Conservation (phyloP, 2,329 filamentous ascomycete genomes). For the Sporothrix curviconia region DNA sequence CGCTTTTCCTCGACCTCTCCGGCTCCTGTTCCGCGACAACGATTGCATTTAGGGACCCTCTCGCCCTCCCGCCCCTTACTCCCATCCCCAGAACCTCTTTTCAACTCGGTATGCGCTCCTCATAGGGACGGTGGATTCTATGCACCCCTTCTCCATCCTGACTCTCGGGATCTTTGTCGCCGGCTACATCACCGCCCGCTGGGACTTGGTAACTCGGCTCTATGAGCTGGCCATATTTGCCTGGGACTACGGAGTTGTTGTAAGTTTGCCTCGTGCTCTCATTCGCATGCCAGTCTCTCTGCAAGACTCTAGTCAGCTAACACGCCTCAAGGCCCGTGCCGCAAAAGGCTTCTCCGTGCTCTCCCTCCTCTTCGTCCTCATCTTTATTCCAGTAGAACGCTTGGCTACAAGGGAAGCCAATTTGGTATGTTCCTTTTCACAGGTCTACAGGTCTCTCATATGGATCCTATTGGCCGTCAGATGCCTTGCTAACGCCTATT, state of each 20-base stretch:
- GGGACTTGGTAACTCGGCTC: slow-evolving; percentile 93
- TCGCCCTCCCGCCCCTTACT: not conserved
- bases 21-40: too few species aligned
- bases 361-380: slow-evolving; percentile 74
- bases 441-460: slow-evolving; percentile 19
- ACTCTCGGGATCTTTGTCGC: slow-evolving; percentile 98
- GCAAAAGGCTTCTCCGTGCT: slow-evolving; percentile 79
- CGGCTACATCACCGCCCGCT: slow-evolving; percentile 98
- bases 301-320: too few species aligned
- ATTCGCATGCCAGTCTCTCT: too few species aligned
- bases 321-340: slow-evolving; percentile 61
- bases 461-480: not conserved
- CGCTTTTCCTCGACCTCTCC: not conserved
- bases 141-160: slow-evolving; percentile 97
- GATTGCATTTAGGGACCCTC: not conserved
- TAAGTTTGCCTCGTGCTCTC: too few species aligned
- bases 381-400: slow-evolving; percentile 77
- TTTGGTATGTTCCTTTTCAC: slow-evolving; percentile 55
- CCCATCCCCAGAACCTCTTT: not conserved
- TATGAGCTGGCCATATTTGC: slow-evolving; percentile 97
- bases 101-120: slow-evolving; percentile 37
- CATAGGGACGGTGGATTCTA: slow-evolving; percentile 48
- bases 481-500: not conserved
- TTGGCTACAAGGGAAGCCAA: slow-evolving; percentile 74
- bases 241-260: slow-evolving; percentile 97